Conservation (phyloP, 208 protist species). For the Acanthamoeba divionensis region DNA sequence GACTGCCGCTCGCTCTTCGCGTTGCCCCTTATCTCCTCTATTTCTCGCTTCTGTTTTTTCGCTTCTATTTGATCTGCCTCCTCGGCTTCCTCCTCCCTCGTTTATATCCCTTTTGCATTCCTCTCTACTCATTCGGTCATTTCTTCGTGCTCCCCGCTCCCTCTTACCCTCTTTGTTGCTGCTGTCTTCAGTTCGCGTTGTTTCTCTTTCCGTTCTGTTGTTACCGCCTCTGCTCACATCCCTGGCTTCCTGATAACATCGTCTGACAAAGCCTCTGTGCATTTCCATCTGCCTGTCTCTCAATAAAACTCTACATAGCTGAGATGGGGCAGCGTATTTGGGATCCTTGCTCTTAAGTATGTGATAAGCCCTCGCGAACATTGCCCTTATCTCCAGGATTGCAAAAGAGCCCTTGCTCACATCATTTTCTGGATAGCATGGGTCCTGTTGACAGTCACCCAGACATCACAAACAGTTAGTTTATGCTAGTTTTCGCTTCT, state of each 20-base stretch:
- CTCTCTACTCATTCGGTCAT: background rate
- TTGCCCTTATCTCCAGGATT: background rate
- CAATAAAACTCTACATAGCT: slow-evolving; percentile 10
- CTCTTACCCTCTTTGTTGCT: background rate
- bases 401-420: background rate
- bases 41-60: too few species aligned
- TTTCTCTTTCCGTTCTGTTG: background rate
- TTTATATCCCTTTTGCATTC: background rate
- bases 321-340: slow-evolving; percentile 5
- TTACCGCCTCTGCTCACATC: background rate
- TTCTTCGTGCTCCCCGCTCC: background rate
- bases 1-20: too few species aligned
- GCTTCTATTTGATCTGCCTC: background rate
- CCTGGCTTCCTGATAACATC: background rate
- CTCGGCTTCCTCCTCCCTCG: background rate
- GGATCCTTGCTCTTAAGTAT: background rate
- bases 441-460: too few species aligned
- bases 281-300: background rate
- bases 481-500: too few species aligned
- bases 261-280: background rate
- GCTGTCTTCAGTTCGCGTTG: background rate
- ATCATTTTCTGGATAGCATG: background rate
- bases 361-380: background rate
- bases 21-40: background rate
- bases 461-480: too few species aligned